Conservation (phyloP, 179 eudicot species). For the Camellia oleifera region DNA sequence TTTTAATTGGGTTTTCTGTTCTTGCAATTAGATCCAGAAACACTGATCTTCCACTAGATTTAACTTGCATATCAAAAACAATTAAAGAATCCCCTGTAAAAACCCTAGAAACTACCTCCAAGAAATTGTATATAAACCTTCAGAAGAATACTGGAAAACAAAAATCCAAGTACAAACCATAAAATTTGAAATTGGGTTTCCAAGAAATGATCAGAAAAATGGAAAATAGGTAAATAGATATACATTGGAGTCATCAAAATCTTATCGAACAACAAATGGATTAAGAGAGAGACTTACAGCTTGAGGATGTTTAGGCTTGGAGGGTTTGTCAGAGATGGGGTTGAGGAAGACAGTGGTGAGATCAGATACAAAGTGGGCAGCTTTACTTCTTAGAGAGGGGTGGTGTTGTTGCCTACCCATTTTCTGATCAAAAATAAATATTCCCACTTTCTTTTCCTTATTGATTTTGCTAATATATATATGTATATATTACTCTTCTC, state of each 20-base stretch:
- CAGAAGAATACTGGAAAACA: neutral
- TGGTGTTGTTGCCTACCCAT: conserved; percentile 23
- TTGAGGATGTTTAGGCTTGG: conserved; percentile 25
- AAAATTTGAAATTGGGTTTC: conserved; percentile 4
- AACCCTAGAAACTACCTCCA: neutral
- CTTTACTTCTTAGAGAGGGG: conserved; percentile 51
- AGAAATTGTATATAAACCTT: neutral
- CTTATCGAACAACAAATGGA: neutral
- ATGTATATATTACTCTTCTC: neutral
- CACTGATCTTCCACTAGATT: neutral
- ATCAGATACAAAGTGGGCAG: conserved; percentile 68
- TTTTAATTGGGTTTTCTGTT: too few relatives aligned
- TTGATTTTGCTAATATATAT: neutral
- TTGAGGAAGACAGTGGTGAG: conserved; percentile 73
- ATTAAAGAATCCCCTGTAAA: neutral
- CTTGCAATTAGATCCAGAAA: neutral
- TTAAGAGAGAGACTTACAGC: conserved; percentile 19
- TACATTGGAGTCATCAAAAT: neutral
- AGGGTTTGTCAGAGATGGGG: conserved; percentile 81
- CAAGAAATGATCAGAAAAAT: neutral
- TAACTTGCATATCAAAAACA: neutral
- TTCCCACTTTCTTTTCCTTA: conserved; percentile 7
- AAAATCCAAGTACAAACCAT: neutral
- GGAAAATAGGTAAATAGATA: neutral
- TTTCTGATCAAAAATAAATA: neutral